These are phyloP conservation scores for Chlamydomonas reinhardtii DNA, from an alignment of 163 green algal genomes.

Conservation along the genomic window DNA sequence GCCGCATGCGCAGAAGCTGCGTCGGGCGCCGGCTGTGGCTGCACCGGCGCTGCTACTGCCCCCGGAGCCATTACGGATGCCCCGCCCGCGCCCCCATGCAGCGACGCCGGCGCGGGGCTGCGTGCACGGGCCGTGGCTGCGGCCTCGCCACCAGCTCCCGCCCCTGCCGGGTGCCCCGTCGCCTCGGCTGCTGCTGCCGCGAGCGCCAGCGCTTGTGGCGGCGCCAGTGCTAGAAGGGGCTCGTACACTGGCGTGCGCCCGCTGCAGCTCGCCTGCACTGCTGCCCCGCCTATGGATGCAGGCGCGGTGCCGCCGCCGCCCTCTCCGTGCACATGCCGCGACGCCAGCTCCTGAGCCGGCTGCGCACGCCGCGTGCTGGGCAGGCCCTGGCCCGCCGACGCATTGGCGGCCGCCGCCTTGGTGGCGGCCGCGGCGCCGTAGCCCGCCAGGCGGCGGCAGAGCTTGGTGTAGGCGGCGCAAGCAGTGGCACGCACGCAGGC, in stretches of 20 bases:
- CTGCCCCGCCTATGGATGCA: background rate
- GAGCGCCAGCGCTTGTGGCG: background rate
- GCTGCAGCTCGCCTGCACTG: conserved; percentile 23
- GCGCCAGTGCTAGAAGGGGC: background rate
- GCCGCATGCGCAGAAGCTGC: background rate
- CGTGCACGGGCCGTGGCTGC: too few species aligned
- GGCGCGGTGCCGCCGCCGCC: too few species aligned
- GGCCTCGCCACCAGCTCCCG: too few species aligned
- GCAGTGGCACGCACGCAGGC: conserved; percentile 30
- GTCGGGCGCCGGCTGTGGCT: too few species aligned
- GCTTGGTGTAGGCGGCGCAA: conserved; percentile 35
- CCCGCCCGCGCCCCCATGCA: background rate
- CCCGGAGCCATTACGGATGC: background rate
- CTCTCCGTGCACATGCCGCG: background rate
- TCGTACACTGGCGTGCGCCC: conserved; percentile 10
- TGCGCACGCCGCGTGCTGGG: too few species aligned
- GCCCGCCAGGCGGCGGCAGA: background rate
- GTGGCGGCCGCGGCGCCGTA: conserved; percentile 21
- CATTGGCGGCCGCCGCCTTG: background rate
- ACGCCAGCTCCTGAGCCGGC: background rate
- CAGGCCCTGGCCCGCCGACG: too few species aligned
- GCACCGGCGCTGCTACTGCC: background rate
- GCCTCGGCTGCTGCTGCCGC: too few species aligned
- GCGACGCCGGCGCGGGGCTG: too few species aligned
- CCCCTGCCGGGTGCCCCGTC: too few species aligned